A percentile compares a stretch with the other conserved stretches of the same genome.
Conservation (phyloP, 2,329 filamentous ascomycete genomes). For the Beauveria varroae region DNA sequence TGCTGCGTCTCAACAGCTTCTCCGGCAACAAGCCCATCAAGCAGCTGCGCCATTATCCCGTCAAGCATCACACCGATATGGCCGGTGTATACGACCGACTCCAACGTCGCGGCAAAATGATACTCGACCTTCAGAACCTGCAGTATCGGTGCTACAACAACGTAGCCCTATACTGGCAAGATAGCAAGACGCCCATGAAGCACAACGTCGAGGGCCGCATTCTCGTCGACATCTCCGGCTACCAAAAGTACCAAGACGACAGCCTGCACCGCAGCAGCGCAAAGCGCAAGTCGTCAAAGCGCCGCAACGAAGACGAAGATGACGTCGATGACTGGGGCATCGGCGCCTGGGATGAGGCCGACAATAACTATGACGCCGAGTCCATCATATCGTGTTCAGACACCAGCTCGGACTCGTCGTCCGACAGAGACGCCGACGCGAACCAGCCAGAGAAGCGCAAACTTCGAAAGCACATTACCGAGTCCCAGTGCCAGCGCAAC, state of each 20-base stretch:
- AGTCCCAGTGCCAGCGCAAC: constrained; percentile 30
- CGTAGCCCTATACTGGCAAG: constrained; percentile 25
- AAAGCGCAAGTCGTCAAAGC: constrained; percentile 23
- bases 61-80: constrained; percentile 25
- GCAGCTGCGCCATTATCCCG: constrained; percentile 32
- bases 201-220: constrained; percentile 34
- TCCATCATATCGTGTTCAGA: constrained; percentile 1
- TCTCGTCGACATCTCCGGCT: constrained; percentile 33
- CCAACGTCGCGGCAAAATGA: constrained; percentile 28
- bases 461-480: constrained; percentile 20
- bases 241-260: constrained; percentile 30
- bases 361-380: neutral
- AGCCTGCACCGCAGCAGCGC: constrained; percentile 15
- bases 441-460: constrained; percentile 11
- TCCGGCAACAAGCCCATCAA: constrained; percentile 32
- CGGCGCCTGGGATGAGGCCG: constrained; percentile 8
- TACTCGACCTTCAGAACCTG: constrained; percentile 35
- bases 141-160: constrained; percentile 34
- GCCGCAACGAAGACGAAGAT: constrained; percentile 6
- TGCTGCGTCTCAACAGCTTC: constrained; percentile 26
- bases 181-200: constrained; percentile 17
- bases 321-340: constrained; percentile 9
- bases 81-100: constrained; percentile 23
- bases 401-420: neutral
- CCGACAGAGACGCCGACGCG: constrained; percentile 1